Evolutionary conservation across 805 yeast species (phyloP).

Genomic region (Starmera dryadoides): DNA sequence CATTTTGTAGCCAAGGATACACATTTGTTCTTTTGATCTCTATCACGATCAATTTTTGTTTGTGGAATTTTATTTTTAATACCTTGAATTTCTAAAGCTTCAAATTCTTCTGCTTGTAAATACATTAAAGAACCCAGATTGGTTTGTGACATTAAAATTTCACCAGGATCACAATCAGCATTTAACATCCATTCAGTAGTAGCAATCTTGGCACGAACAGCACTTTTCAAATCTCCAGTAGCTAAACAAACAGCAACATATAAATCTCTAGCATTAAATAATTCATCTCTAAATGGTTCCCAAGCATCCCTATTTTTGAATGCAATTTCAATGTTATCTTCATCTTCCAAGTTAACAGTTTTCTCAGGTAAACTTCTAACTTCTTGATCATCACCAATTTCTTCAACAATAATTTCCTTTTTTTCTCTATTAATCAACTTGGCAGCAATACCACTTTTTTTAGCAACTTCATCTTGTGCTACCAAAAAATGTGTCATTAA

Average conservation of each 20-base stretch:
- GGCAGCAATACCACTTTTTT: slow-evolving; percentile 27
- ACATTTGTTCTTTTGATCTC: slow-evolving; percentile 21
- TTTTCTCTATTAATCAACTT: slow-evolving; percentile 24
- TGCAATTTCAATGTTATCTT: slow-evolving; percentile 25
- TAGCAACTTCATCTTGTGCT: slow-evolving; percentile 60
- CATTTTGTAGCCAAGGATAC: slow-evolving; percentile 28
- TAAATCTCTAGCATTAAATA: slow-evolving; percentile 70
- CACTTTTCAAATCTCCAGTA: slow-evolving; percentile 58
- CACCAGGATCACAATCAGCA: slow-evolving; percentile 61
- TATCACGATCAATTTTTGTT: slow-evolving; percentile 14
- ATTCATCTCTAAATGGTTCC: slow-evolving; percentile 72
- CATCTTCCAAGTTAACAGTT: slow-evolving; percentile 19
- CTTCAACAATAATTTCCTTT: slow-evolving; percentile 14
- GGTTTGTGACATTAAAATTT: slow-evolving; percentile 56
- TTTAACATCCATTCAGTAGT: slow-evolving; percentile 69
- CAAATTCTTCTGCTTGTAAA: slow-evolving; percentile 58
- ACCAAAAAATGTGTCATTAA: slow-evolving; percentile 54
- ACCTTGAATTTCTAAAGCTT: slow-evolving; percentile 34
- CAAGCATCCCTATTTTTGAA: slow-evolving; percentile 44
- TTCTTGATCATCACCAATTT: slow-evolving; percentile 10
- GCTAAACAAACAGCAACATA: slow-evolving; percentile 65
- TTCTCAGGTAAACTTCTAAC: slow-evolving; percentile 20
- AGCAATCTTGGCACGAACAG: slow-evolving; percentile 52
- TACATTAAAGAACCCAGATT: slow-evolving; percentile 66
- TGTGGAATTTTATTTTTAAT: slow-evolving; percentile 20